Base-by-base conservation (phyloP, 2,329 filamentous ascomycete species). In the Penicillium hordei region DNA sequence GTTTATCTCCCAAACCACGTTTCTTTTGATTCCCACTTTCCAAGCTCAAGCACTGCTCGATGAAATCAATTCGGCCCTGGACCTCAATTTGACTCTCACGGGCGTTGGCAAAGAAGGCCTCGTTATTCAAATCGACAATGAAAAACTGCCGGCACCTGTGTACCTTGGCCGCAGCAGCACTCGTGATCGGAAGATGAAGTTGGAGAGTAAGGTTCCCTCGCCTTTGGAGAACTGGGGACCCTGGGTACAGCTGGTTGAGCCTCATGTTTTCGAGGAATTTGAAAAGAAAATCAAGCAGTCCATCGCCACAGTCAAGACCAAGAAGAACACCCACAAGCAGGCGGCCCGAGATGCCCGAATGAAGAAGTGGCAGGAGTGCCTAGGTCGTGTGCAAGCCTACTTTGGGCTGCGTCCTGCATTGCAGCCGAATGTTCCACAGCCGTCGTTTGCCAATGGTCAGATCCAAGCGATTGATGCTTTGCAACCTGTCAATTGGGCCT, bases 381-480 rank as follows among this genome's bases (percentile, higher is more conserved):
- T 90, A 60, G 85, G 86, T 63, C 82, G 88, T 45, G 79, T 84
- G 8, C 88, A 93, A 69, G 79, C 84, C 51, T 90, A 90, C 66
- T 81, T 96, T 1, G 90, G 90, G 4, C 76, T 95, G 27, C 82
- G 83, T 17, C 57, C 57, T 21, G 27, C 34, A 1, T 25, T 46
- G 33, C n/a, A 42, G 42, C 8, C 43, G 25, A 25, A 34, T 29
- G 27, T 8, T n/a, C 7, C 33, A 27, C 55, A 57, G 49, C 49
- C 43, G 17, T 53, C 55, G 15, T 48, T 53, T 48, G 17, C n/a
- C 21, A 57, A 36, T 13, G 42, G 49, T 6, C 34, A 53, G 17
- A 19, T 57, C 3, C 8, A 19, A 29, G 71, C 67, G 2, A 68
- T 86, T 39, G 75, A 84, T 68, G 65, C 82, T 74, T 78, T 0